Evolutionary conservation across 331 rosid species (phyloP).

Genomic region (Malus hybrid): DNA sequence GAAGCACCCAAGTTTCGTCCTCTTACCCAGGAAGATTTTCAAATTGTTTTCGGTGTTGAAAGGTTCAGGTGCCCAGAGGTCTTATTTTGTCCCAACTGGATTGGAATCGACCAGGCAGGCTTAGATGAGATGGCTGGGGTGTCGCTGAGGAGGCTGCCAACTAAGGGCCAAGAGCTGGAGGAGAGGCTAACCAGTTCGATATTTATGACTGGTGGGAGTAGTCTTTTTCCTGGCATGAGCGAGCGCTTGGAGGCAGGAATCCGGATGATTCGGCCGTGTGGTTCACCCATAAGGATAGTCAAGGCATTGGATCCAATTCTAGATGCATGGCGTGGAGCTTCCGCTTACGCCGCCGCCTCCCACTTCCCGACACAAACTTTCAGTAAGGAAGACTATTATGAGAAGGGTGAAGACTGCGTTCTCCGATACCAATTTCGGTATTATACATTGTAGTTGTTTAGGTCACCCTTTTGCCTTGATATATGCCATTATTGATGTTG

Average conservation of each 20-base stretch:
- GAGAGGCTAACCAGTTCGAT: constrained; percentile 63
- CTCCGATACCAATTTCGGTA: constrained; percentile 56
- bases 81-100: constrained; percentile 83
- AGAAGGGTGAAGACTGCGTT: constrained; percentile 87
- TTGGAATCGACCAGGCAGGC: constrained; percentile 84
- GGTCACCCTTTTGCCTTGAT: neutral
- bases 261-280: constrained; percentile 82
- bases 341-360: constrained; percentile 63
- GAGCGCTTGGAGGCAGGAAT: constrained; percentile 81
- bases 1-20: constrained; percentile 61
- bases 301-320: constrained; percentile 75
- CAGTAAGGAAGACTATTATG: constrained; percentile 65
- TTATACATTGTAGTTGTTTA: constrained; percentile 33
- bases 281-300: constrained; percentile 65
- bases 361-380: constrained; percentile 71
- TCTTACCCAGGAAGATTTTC: constrained; percentile 75
- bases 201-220: constrained; percentile 76
- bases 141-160: constrained; percentile 71
- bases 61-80: constrained; percentile 95
- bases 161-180: constrained; percentile 37
- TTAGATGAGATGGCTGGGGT: constrained; percentile 92
- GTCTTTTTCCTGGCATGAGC: constrained; percentile 67
- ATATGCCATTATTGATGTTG: too few species aligned
- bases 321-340: constrained; percentile 98
- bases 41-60: constrained; percentile 75